These are phyloP conservation scores for Croton setiger DNA, from an alignment of 441 rosid species.

Conservation along the genomic window DNA sequence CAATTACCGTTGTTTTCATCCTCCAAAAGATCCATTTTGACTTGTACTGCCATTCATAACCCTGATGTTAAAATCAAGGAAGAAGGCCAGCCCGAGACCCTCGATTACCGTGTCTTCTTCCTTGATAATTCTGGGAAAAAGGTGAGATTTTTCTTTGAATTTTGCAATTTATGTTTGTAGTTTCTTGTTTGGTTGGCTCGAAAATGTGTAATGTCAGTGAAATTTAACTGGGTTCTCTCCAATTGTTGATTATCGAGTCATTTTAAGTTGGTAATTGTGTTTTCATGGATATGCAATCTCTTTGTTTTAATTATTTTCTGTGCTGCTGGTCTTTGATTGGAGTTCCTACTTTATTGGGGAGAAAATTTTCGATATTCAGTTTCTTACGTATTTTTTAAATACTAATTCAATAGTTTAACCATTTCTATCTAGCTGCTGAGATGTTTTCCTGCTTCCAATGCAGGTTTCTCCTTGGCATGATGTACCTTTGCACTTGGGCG, in stretches of 20 bases:
- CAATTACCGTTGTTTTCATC: constrained; percentile 20
- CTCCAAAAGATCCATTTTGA: constrained; percentile 42
- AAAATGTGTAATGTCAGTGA: constrained; percentile 5
- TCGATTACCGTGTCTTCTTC: constrained; percentile 89
- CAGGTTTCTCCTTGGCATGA: constrained; percentile 99
- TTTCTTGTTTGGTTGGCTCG: constrained; percentile 9
- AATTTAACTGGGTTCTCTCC: neutral
- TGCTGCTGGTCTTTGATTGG: neutral
- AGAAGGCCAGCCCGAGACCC: constrained; percentile 79
- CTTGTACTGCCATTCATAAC: constrained; percentile 69
- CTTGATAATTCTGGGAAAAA: constrained; percentile 66
- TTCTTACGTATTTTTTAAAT: neutral
- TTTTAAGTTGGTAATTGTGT: constrained; percentile 5
- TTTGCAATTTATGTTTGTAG: neutral
- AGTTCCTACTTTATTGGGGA: neutral
- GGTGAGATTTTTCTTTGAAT: constrained; percentile 31
- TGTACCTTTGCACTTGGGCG: constrained; percentile 76
- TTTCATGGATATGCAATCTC: neutral
- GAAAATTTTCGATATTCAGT: neutral
- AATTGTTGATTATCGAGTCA: neutral
- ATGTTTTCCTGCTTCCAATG: neutral
- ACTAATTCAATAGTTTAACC: neutral
- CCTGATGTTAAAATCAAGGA: constrained; percentile 61
- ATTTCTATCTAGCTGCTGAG: neutral
- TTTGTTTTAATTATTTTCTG: neutral